These are phyloP conservation scores for Isatis lusitanica DNA, from an alignment of 441 rosid genomes.

Conservation along the genomic window DNA sequence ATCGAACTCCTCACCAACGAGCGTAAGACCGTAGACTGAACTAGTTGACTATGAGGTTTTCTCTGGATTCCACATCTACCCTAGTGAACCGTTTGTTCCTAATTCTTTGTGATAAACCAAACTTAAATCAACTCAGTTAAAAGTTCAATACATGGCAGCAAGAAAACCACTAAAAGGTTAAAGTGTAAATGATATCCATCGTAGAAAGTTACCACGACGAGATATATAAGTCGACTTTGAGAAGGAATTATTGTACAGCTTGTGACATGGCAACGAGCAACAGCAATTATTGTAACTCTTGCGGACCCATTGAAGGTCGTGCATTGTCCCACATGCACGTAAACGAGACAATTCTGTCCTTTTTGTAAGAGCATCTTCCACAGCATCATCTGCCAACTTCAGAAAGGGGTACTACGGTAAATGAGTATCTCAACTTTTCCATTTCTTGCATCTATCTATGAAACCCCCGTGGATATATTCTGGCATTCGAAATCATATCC, in stretches of 20 bases:
- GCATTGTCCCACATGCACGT: slow-evolving; percentile 17
- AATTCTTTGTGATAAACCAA: not conserved
- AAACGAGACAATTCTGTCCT: slow-evolving; percentile 30
- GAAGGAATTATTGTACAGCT: slow-evolving; percentile 12
- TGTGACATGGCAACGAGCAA: slow-evolving; percentile 23
- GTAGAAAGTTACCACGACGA: not conserved
- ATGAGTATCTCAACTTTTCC: slow-evolving; percentile 12
- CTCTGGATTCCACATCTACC: too few species aligned
- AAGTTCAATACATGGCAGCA: not conserved
- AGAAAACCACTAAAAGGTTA: not conserved
- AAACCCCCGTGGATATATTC: not conserved
- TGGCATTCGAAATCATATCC: not conserved
- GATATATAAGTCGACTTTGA: not conserved
- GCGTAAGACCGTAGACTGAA: slow-evolving; percentile 7
- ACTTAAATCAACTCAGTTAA: not conserved
- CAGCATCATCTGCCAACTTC: not conserved
- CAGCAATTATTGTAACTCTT: slow-evolving; percentile 17
- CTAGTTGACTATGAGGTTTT: not conserved
- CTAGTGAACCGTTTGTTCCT: not conserved
- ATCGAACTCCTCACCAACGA: slow-evolving; percentile 7
- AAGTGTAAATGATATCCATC: not conserved
- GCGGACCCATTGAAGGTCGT: slow-evolving; percentile 30
- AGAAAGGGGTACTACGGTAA: slow-evolving; percentile 15
- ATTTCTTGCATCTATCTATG: slow-evolving; percentile 14
- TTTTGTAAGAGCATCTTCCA: slow-evolving; percentile 32